These are phyloP conservation scores for Psophocarpus tetragonolobus DNA, from an alignment of 306 rosid genomes.

Conservation along the genomic window DNA sequence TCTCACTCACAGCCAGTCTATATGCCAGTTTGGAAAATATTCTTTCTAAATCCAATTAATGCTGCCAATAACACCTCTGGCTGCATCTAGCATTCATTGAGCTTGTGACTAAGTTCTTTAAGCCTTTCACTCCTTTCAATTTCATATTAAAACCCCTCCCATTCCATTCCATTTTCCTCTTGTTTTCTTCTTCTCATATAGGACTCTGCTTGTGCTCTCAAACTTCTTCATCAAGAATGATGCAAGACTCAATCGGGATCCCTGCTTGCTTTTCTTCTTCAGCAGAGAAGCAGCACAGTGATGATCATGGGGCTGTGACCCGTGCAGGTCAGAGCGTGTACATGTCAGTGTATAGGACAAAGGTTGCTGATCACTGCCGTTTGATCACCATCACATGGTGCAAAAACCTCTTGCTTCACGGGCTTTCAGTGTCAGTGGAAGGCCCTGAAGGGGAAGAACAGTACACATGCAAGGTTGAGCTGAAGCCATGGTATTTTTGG, in stretches of 20 bases:
- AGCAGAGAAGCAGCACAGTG: slow-evolving; percentile 44
- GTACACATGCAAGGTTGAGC: slow-evolving; percentile 76
- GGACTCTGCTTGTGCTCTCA: neutral
- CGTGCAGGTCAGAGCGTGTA: slow-evolving; percentile 80
- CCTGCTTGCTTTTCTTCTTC: slow-evolving; percentile 80
- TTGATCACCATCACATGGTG: slow-evolving; percentile 80
- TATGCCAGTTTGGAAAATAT: slow-evolving; percentile 56
- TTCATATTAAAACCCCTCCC: slow-evolving; percentile 23
- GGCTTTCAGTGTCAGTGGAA: slow-evolving; percentile 71
- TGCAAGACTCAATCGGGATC: slow-evolving; percentile 78
- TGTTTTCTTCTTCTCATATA: slow-evolving; percentile 18
- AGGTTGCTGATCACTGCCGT: slow-evolving; percentile 69
- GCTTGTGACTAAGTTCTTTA: slow-evolving; percentile 58
- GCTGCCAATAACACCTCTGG: slow-evolving; percentile 67
- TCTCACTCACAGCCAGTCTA: slow-evolving; percentile 66
- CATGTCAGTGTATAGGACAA: slow-evolving; percentile 71
- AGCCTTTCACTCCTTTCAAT: slow-evolving; percentile 26
- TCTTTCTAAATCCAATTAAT: slow-evolving; percentile 40
- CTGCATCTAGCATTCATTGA: slow-evolving; percentile 52
- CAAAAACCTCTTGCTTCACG: slow-evolving; percentile 70
- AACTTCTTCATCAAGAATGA: slow-evolving; percentile 28
- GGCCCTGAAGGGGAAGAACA: slow-evolving; percentile 69
- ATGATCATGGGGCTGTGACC: slow-evolving; percentile 55
- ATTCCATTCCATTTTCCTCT: slow-evolving; percentile 31
- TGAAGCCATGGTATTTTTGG: slow-evolving; percentile 94